phyloP scores from a whole-genome alignment of 768 basidiomycete species.

The Russula vinacea region DNA sequence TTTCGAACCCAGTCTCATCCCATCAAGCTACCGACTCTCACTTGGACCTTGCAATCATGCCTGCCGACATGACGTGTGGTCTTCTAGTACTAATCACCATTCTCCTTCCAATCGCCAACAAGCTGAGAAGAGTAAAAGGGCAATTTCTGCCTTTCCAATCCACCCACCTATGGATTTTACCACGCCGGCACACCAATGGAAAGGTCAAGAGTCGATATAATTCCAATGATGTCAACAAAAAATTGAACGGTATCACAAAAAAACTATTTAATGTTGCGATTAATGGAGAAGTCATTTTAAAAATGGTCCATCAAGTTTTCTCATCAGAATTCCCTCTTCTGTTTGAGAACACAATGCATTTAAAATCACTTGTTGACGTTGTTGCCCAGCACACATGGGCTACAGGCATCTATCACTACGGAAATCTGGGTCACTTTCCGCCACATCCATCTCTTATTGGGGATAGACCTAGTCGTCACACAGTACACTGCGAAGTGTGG shows the following conservation, averaged over 20 bases:
- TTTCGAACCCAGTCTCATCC: neutral
- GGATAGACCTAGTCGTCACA: neutral
- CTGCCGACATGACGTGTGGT: neutral
- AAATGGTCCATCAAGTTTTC: neutral
- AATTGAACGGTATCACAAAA: neutral
- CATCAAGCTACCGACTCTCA: neutral
- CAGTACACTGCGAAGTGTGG: no score
- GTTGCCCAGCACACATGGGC: neutral
- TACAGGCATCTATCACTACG: neutral
- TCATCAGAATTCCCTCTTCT: slow-evolving; percentile 1
- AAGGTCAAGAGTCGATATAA: neutral
- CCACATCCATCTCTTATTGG: neutral
- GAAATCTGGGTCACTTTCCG: neutral
- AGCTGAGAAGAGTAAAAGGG: neutral
- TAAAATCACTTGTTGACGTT: neutral
- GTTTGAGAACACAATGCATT: neutral
- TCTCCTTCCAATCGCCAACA: neutral
- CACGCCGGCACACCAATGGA: neutral
- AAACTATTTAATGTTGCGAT: neutral
- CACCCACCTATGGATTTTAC: neutral
- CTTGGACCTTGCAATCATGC: neutral
- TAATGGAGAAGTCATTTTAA: neutral
- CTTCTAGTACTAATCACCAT: neutral
- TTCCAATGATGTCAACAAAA: neutral
- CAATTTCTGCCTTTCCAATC: neutral